Conservation (phyloP, 305 asterid genomes). For the Coffea humblotiana region DNA sequence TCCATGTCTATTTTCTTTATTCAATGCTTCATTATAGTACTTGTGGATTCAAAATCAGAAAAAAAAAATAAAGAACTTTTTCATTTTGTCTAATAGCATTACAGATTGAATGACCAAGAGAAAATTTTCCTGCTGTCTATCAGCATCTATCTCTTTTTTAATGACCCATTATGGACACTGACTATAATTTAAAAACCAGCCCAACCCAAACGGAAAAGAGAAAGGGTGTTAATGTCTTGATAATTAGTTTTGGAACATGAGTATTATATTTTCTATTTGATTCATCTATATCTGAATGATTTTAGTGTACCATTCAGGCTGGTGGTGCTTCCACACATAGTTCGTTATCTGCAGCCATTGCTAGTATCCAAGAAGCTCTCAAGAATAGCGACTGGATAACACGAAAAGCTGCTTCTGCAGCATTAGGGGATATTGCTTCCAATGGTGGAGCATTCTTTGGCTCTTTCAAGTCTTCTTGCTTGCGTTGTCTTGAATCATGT, state of each 20-base stretch:
- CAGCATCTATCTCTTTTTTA: not conserved
- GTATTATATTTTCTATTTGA: not conserved
- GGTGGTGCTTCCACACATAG: conserved; percentile 75
- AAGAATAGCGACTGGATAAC: conserved; percentile 91
- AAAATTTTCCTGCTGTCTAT: not conserved
- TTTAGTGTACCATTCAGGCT: conserved; percentile 55
- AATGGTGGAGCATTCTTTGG: conserved; percentile 63
- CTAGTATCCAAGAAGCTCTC: conserved; percentile 82
- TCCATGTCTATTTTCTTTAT: not conserved
- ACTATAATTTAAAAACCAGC: not conserved
- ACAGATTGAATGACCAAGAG: not conserved
- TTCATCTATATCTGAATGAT: not conserved
- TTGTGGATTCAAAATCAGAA: not conserved
- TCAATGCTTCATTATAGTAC: not conserved
- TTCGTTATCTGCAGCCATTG: conserved; percentile 64
- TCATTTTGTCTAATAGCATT: not conserved
- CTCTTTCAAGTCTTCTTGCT: conserved; percentile 65
- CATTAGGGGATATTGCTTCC: conserved; percentile 87
- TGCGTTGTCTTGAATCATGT: conserved; percentile 80
- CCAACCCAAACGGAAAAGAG: not conserved
- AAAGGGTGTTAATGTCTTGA: not conserved
- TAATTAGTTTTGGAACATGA: not conserved
- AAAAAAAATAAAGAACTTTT: not conserved
- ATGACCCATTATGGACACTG: not conserved
- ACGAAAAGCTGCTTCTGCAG: conserved; percentile 86